Evolutionary conservation across 306 rosid genomes (phyloP).

Genomic region (Alnus glutinosa): DNA sequence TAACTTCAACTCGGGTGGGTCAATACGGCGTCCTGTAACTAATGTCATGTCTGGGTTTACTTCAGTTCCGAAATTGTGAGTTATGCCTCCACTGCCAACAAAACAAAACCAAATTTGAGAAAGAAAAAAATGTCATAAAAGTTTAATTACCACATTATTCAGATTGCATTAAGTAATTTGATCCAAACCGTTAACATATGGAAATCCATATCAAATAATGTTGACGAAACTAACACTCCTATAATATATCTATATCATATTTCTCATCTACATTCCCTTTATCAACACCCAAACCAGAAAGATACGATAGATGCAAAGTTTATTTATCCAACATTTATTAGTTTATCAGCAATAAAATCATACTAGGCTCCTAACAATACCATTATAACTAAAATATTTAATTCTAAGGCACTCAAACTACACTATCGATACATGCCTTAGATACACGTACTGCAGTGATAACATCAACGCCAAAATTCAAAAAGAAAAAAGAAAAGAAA

Average conservation of each 20-base stretch:
- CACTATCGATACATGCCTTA: neutral
- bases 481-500: too few relatives aligned
- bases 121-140: too few relatives aligned
- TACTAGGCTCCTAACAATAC: neutral
- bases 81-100: conserved; percentile 52
- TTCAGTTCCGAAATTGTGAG: conserved; percentile 59
- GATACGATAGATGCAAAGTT: neutral
- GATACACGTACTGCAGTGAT: neutral
- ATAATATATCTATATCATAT: too few relatives aligned
- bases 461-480: neutral
- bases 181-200: too few relatives aligned
- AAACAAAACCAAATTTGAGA: neutral
- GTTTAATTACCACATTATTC: too few relatives aligned
- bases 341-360: neutral
- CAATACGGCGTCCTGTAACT: conserved; percentile 59
- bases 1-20: conserved; percentile 64
- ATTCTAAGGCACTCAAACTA: neutral
- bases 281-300: neutral
- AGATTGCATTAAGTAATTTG: too few relatives aligned
- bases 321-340: neutral
- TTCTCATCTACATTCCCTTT: neutral
- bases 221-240: too few relatives aligned
- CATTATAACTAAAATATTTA: neutral
- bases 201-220: too few relatives aligned
- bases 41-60: conserved; percentile 54